Evolutionary conservation across 768 basidiomycete genomes (phyloP).

Genomic region (Exidia glandulosa): DNA sequence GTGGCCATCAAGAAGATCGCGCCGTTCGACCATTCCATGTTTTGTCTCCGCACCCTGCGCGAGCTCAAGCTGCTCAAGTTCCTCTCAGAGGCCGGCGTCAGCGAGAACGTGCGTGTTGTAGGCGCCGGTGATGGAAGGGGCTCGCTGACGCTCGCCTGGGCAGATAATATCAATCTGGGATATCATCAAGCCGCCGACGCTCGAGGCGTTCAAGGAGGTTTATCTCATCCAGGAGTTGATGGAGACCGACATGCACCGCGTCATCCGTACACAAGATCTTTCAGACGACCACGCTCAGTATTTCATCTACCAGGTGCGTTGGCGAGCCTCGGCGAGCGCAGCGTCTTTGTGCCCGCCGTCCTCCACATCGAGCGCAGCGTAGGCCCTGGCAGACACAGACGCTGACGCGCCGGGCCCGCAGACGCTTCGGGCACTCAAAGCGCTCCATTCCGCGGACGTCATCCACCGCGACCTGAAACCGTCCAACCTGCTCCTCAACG

Average conservation of each 20-base stretch:
- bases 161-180: constrained; percentile 76
- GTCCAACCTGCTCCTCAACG: constrained; percentile 78
- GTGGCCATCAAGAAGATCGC: constrained; percentile 97
- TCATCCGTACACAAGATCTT: constrained; percentile 88
- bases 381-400: not conserved
- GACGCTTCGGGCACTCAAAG: constrained; percentile 77
- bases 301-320: constrained; percentile 88
- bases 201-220: constrained; percentile 77
- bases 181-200: constrained; percentile 68
- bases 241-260: constrained; percentile 89
- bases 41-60: constrained; percentile 75
- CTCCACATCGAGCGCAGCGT: no score
- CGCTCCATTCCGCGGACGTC: constrained; percentile 80
- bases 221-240: constrained; percentile 80
- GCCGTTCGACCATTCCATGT: constrained; percentile 94
- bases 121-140: not conserved
- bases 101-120: constrained; percentile 61
- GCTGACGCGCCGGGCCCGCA: constrained; percentile 30
- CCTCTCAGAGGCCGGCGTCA: constrained; percentile 77
- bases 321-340: not conserved
- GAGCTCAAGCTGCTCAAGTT: constrained; percentile 89
- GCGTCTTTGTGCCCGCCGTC: no score
- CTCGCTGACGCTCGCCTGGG: constrained; percentile 45
- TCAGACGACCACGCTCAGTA: constrained; percentile 96
- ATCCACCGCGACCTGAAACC: constrained; percentile 74